A percentile compares a stretch with the other conserved stretches of the same genome.
Evolutionary conservation across 2,329 filamentous ascomycete genomes (phyloP).

Genomic region (Zelopaecilomyces penicillatus): DNA sequence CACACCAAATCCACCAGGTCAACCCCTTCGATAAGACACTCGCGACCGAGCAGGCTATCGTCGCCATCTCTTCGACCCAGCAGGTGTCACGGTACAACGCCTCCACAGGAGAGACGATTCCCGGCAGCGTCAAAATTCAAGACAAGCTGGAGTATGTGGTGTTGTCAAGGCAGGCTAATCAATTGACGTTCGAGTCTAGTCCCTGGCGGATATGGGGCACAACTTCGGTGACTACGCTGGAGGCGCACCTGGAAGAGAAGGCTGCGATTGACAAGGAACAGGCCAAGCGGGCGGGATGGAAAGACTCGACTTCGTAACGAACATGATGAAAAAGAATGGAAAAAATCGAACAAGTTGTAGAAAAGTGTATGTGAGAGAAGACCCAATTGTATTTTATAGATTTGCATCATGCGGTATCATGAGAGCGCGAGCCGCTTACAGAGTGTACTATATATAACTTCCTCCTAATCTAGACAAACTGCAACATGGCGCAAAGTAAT

Average conservation of each 20-base stretch:
- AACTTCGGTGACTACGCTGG: conserved; percentile 42
- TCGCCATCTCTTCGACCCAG: conserved; percentile 51
- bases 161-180: conserved; percentile 41
- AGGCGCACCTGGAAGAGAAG: conserved; percentile 30
- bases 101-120: conserved; percentile 29
- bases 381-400: too few relatives aligned
- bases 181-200: conserved; percentile 36
- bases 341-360: too few relatives aligned
- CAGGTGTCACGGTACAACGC: conserved; percentile 35
- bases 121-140: conserved; percentile 41
- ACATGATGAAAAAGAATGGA: too few relatives aligned
- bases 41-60: conserved; percentile 45
- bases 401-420: too few relatives aligned
- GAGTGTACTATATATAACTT: not conserved
- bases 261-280: conserved; percentile 25
- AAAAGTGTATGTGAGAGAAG: too few relatives aligned
- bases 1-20: conserved; percentile 43
- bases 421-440: too few relatives aligned
- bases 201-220: conserved; percentile 62
- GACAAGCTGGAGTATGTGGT: conserved; percentile 58
- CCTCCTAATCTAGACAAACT: too few relatives aligned
- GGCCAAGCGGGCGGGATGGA: conserved; percentile 25
- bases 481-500: too few relatives aligned
- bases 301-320: conserved; percentile 6
- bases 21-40: conserved; percentile 31